Conservation (phyloP, 2,329 filamentous ascomycete species). For the Claviceps maximensis region DNA sequence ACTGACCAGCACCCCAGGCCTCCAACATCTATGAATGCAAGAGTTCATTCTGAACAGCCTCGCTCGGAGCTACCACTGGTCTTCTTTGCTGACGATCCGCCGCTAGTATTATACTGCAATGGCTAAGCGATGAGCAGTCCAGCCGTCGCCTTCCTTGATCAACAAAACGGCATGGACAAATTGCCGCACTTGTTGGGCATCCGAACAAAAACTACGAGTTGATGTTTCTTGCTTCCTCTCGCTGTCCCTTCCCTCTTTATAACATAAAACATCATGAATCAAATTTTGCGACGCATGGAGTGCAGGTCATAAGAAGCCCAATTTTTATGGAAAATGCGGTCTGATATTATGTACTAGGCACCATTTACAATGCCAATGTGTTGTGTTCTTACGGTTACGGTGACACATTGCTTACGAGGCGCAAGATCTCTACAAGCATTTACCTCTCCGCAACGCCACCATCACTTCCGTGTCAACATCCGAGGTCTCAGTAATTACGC, state of each 20-base stretch:
- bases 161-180: not conserved
- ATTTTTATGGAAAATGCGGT: not conserved
- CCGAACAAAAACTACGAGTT: too few relatives aligned
- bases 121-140: not conserved
- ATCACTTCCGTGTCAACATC: not conserved
- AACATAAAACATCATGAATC: not conserved
- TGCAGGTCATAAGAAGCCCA: not conserved
- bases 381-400: too few relatives aligned
- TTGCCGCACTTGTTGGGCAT: not conserved
- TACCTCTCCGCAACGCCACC: not conserved
- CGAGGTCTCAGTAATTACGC: not conserved
- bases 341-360: not conserved
- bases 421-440: not conserved
- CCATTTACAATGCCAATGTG: too few relatives aligned
- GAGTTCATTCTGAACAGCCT: too few relatives aligned
- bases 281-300: too few relatives aligned
- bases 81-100: not conserved
- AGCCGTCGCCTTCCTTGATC: not conserved
- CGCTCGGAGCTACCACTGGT: too few relatives aligned
- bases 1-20: not conserved
- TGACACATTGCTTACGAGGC: not conserved
- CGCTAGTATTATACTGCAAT: not conserved
- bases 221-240: too few relatives aligned
- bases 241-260: too few relatives aligned
- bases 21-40: not conserved